Evolutionary conservation across 805 yeast species (phyloP).

Genomic region (Lipomyces yamadae): DNA sequence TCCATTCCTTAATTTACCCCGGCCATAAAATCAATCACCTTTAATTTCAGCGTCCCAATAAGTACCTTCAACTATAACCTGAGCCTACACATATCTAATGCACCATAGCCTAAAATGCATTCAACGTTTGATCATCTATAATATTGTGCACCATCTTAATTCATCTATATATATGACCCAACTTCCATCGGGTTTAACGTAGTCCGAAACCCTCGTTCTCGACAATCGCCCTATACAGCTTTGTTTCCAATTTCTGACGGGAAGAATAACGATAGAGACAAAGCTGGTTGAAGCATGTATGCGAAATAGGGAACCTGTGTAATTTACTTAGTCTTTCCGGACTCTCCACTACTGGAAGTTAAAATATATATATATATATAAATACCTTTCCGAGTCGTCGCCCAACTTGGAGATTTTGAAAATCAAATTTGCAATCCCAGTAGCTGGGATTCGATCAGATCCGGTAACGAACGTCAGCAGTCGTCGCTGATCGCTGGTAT

Average conservation of each 20-base stretch:
- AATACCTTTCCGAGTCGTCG: constrained; percentile 50
- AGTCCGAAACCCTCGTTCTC: constrained; percentile 90
- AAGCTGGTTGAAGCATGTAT: constrained; percentile 92
- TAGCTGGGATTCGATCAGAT: constrained; percentile 88
- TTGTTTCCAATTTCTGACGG: constrained; percentile 58
- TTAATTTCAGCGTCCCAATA: background rate
- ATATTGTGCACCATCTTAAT: background rate
- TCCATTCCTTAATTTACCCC: background rate
- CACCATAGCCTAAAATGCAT: background rate
- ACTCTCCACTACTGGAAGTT: background rate
- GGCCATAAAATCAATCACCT: background rate
- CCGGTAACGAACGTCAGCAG: constrained; percentile 84
- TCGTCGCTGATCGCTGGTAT: constrained; percentile 58
- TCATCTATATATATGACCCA: background rate
- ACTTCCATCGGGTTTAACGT: constrained; percentile 47
- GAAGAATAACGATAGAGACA: constrained; percentile 70
- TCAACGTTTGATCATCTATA: background rate
- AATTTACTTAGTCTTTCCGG: background rate
- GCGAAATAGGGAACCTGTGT: constrained; percentile 73
- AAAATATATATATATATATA: background rate
- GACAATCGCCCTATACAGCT: constrained; percentile 68
- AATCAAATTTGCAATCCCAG: constrained; percentile 77
- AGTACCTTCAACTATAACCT: background rate
- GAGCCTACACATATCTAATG: background rate
- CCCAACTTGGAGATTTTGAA: constrained; percentile 69